These are phyloP conservation scores for Trichoderma afroharzianum DNA, from an alignment of 2,329 filamentous ascomycete genomes.

Conservation along the genomic window DNA sequence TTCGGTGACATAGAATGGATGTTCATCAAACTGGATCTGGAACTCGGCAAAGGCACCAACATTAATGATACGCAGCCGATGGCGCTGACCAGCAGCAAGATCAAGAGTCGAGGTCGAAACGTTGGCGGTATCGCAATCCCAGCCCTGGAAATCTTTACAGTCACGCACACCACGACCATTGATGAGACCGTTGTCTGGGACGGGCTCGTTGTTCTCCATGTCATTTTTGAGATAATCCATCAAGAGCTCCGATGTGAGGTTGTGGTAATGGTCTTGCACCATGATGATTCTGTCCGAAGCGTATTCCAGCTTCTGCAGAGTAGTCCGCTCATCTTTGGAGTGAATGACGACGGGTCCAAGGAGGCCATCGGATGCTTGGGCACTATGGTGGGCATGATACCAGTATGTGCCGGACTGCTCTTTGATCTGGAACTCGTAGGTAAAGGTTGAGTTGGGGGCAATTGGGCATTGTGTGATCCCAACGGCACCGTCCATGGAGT, in stretches of 20 bases:
- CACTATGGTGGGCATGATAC: constrained; percentile 65
- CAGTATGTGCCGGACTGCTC: constrained; percentile 48
- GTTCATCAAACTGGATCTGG: constrained; percentile 67
- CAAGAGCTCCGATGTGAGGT: constrained; percentile 47
- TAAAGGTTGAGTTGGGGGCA: constrained; percentile 57
- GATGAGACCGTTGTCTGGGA: constrained; percentile 62
- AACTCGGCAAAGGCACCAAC: constrained; percentile 69
- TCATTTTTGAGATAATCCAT: constrained; percentile 53
- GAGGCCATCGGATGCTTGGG: constrained; percentile 65
- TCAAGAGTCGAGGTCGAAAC: constrained; percentile 40
- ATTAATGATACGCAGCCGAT: constrained; percentile 66
- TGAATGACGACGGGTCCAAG: constrained; percentile 66
- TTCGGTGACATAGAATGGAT: constrained; percentile 62
- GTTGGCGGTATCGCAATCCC: constrained; percentile 43
- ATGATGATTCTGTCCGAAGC: constrained; percentile 58
- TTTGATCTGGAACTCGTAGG: constrained; percentile 64
- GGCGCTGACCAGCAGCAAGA: constrained; percentile 52
- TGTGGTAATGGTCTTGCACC: constrained; percentile 72
- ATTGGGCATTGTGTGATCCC: constrained; percentile 67
- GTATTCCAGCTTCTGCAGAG: constrained; percentile 28
- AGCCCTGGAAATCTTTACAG: constrained; percentile 34
- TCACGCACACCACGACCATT: constrained; percentile 48
- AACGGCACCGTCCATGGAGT: constrained; percentile 68
- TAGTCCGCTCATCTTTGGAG: constrained; percentile 42
- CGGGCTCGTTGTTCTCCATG: constrained; percentile 59